A percentile compares a stretch with the other conserved stretches of the same genome.
Conservation (phyloP, 805 yeast genomes). For the Alloascoidea hylecoeti region DNA sequence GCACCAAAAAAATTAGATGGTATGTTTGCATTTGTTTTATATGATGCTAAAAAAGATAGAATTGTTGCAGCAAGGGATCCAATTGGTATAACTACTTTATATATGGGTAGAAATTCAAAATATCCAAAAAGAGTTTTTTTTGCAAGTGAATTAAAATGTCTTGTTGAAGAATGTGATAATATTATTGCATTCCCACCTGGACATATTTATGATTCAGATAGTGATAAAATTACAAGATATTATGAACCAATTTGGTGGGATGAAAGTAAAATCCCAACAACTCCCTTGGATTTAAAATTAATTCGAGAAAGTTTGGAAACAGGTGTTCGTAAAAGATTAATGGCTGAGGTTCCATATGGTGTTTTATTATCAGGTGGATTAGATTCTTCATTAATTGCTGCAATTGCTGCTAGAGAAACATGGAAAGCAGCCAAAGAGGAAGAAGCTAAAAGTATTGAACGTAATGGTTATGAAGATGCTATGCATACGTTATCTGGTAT, state of each 20-base stretch:
- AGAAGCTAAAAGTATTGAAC: conserved; percentile 15
- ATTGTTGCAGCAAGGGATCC: conserved; percentile 97
- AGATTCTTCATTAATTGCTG: conserved; percentile 91
- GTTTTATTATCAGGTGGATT: conserved; percentile 94
- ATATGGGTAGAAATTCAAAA: conserved; percentile 73
- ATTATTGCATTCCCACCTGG: conserved; percentile 97
- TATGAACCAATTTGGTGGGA: conserved; percentile 95
- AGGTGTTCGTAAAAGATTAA: conserved; percentile 96
- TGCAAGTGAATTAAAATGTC: conserved; percentile 90
- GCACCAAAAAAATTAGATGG: conserved; percentile 93
- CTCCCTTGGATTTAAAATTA: conserved; percentile 55
- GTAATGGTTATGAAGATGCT: conserved; percentile 38
- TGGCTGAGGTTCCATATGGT: conserved; percentile 99
- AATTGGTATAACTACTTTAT: conserved; percentile 90
- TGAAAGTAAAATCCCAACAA: conserved; percentile 56
- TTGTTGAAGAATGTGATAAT: conserved; percentile 87
- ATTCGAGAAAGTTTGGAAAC: conserved; percentile 77
- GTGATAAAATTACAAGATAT: conserved; percentile 78
- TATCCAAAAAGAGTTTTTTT: conserved; percentile 71
- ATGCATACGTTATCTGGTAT: conserved; percentile 77
- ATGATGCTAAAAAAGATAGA: conserved; percentile 76
- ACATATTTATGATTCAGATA: conserved; percentile 84
- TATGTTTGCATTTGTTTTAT: conserved; percentile 92
- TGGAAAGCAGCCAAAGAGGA: conserved; percentile 48
- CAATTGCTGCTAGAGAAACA: conserved; percentile 96